Percentiles rank a stretch among this genome's conserved stretches.
Evolutionary conservation across 2,329 filamentous ascomycete species (phyloP).

Genomic region (Emmonsia crescens): DNA sequence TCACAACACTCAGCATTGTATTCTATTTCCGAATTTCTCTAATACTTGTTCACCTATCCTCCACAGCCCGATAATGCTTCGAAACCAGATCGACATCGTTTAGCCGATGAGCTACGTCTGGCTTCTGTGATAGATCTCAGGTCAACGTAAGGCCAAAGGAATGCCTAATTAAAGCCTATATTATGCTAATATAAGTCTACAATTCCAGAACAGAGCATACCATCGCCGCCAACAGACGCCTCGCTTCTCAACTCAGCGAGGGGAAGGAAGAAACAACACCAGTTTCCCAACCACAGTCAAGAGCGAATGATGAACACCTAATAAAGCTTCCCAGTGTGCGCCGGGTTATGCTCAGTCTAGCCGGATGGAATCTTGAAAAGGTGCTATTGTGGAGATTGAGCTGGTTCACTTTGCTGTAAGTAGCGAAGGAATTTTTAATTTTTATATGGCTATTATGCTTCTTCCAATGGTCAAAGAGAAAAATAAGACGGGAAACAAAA

Average conservation of each 20-base stretch:
- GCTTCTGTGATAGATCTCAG: conserved; percentile 68
- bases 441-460: background rate
- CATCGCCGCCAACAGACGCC: conserved; percentile 53
- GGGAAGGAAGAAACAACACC: background rate
- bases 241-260: conserved; percentile 28
- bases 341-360: conserved; percentile 62
- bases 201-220: conserved; percentile 58
- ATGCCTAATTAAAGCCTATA: background rate
- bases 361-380: conserved; percentile 59
- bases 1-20: background rate
- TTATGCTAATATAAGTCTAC: background rate
- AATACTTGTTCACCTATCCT: background rate
- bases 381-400: conserved; percentile 57
- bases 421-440: background rate
- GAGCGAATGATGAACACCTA: conserved; percentile 43
- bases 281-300: conserved; percentile 30
- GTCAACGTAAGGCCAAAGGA: conserved; percentile 47
- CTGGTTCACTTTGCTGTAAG: conserved; percentile 55
- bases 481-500: background rate
- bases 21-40: background rate
- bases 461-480: background rate
- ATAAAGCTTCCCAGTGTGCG: conserved; percentile 52
- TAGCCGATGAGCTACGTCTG: conserved; percentile 53
- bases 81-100: conserved; percentile 47
- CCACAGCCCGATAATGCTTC: conserved; percentile 57